Conservation (phyloP, 116 monocot genomes). For the Thalassia testudinum region DNA sequence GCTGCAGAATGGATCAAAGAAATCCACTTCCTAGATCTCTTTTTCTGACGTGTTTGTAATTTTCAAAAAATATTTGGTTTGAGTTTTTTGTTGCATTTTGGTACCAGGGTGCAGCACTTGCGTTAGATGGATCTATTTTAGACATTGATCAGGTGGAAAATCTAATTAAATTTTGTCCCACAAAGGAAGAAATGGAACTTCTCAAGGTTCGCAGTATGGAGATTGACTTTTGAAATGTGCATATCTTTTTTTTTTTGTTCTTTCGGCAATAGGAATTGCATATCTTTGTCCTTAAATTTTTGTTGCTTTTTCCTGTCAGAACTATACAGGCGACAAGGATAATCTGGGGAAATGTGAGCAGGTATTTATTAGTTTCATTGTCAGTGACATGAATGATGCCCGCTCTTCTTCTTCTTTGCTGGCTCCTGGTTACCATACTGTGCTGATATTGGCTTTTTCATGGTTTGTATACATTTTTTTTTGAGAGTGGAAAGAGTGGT, state of each 20-base stretch:
- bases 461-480: too few species aligned
- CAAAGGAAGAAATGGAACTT: conserved; percentile 97
- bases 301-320: conserved; percentile 19
- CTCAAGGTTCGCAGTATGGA: conserved; percentile 50
- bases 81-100: neutral
- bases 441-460: too few species aligned
- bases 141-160: conserved; percentile 95
- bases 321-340: conserved; percentile 60
- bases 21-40: neutral
- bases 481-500: too few species aligned
- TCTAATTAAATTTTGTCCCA: conserved; percentile 95
- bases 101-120: conserved; percentile 64
- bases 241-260: neutral
- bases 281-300: too few species aligned
- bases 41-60: neutral
- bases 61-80: too few species aligned
- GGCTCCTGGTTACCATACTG: too few species aligned
- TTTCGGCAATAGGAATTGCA: neutral
- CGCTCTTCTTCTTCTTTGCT: too few species aligned
- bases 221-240: too few species aligned
- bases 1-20: too few species aligned
- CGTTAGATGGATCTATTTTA: conserved; percentile 88
- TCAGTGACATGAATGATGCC: too few species aligned
- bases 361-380: conserved; percentile 20
- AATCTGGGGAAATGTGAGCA: conserved; percentile 93